Evolutionary conservation across 305 asterid genomes (phyloP), one percentile per base, ranked within the genome.

Genomic region (Lippia alba): DNA sequence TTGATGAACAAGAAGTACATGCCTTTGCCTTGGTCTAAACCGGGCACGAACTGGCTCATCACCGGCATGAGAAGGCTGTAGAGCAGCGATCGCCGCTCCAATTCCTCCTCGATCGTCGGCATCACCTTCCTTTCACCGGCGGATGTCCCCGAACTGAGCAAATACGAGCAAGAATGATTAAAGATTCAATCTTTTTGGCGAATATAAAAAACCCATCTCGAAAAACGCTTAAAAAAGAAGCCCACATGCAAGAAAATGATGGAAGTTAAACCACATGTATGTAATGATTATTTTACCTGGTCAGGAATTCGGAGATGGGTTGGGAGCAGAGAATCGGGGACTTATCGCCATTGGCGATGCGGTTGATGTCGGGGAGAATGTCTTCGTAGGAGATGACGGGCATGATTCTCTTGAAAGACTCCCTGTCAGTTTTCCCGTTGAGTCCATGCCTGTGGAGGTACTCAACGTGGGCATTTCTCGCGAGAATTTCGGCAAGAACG

Each of bases 11-110:
- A 54, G 66, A 78, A 68, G 36, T 78, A 78, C 82, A 78, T 78
- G 30, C 78, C 82, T 57, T 78, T 78, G 50, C 82, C 82, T 44
- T 68, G n/a, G 20, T 73, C 76, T 12, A 78, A 36, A 3, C 73
- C 82, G 24, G 75, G 75, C n/a, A 78, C 82, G 61, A 74, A 90
- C 48, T 90, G 89, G 69, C 91, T 88, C 92, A 92, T 90, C 48
- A 92, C 94, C 19, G 98, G 96, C 98, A 92, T 92, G 14, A 88
- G 67, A 14, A 92, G 96, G 76, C 96, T 85, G 76, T 92, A 90
- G 1, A 92, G 89, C 41, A 82, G 32, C 19, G 96, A 81, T 64
- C 98, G 69, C 66, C 98, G 72, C 3, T 54, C 90, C 0, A 90
- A 65, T 14, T 92, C 98, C 14, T 82, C 92, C 56, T 84, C 96